Base-by-base conservation (phyloP, 805 yeast genomes). In the Nakazawaea ishiwadae region DNA sequence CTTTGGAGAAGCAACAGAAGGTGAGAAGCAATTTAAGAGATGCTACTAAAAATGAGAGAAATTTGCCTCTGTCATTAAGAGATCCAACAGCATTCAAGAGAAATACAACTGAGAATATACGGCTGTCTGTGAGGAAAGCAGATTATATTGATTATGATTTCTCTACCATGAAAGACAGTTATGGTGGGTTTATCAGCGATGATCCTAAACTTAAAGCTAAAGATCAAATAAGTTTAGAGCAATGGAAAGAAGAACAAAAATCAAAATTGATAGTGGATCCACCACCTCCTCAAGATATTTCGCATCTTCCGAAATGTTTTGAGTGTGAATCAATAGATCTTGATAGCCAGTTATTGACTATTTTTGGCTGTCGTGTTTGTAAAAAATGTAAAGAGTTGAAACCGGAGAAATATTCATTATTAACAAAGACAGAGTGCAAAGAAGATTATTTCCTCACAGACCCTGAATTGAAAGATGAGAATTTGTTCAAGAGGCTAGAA, bases 361-460 rank as follows among this genome's bases (percentile, higher is more conserved):
- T 78, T n/a, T 93, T 90, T 64, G 67, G 70, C 14, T 65, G 82
- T 21, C 68, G 86, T 11, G 96, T 90, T 7, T 93, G 99, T 59
- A 75, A 82, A 38, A 68, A 73, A 39, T 93, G 99, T 60, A 79
- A 77, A 26, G 77, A 77, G 51, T 70, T 71, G 44, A 62, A 64
- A 17, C 96, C 96, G 0, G 96, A 93, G 30, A 93, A 93, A 54
- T 93, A 91, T 58, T 77, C 98, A 0, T 61, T 93, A 16, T 63
- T 93, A 39, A 93, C 99, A 6, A 93, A 93, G 62, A 93, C 99
- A 0, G 99, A 93, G 62, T 89, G 96, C 59, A 76, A 80, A 31
- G 91, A 85, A 51, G 99, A 93, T 63, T 93, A 93, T 58, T 73
- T 93, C 31, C 60, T 93, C 21, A 93, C 99, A 0, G 99, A 93